Evolutionary conservation across 78 protist genomes (phyloP).

Genomic region (Chrysochromulina tobinii): DNA sequence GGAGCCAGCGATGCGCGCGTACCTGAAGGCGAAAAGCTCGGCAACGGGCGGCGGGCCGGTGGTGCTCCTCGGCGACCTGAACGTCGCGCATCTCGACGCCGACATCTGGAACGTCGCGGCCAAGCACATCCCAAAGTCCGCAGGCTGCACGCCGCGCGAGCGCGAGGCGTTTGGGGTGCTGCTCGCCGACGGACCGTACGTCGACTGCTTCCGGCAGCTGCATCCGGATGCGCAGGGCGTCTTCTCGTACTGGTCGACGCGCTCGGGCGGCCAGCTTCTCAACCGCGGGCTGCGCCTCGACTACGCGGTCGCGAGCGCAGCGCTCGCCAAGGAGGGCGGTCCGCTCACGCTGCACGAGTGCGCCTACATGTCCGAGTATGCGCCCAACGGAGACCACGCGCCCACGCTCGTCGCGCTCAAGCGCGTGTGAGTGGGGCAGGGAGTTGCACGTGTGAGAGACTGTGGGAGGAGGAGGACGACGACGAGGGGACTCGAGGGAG

Average conservation of each 20-base stretch:
- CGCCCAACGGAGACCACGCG: constrained; percentile 5
- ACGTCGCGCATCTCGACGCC: constrained; percentile 2
- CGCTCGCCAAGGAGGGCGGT: neutral
- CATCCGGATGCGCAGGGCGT: neutral
- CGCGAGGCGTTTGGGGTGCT: neutral
- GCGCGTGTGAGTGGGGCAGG: no score
- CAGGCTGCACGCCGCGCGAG: neutral
- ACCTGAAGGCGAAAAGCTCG: no score
- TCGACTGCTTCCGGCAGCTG: neutral
- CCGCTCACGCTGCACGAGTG: neutral
- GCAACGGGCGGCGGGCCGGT: neutral
- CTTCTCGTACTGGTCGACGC: constrained; percentile 33
- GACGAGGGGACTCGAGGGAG: no score
- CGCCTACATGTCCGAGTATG: neutral
- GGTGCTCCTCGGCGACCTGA: neutral
- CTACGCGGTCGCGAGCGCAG: neutral
- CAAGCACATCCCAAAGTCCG: neutral
- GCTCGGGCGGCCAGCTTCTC: neutral
- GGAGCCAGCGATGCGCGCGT: neutral
- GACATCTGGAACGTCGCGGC: constrained; percentile 21
- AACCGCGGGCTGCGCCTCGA: constrained; percentile 28
- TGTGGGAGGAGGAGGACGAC: no score
- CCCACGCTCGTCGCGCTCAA: neutral
- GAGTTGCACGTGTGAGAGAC: no score
- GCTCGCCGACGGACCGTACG: neutral